phyloP scores from a whole-genome alignment of 2,329 filamentous ascomycete species.

The Fonsecaea monophora region DNA sequence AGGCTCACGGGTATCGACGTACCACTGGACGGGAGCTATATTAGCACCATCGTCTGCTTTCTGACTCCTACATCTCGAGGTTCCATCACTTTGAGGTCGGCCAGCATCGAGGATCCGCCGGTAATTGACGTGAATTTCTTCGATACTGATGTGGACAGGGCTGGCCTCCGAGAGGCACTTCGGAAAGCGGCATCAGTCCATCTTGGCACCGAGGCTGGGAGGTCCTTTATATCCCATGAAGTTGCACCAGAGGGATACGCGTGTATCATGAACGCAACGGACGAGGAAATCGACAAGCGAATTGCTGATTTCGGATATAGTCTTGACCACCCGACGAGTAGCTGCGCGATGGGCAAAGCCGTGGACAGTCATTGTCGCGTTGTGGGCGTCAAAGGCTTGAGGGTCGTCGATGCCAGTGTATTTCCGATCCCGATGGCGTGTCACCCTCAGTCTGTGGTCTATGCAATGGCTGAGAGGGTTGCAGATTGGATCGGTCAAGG shows the following conservation, averaged over 20 bases:
- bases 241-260: slow-evolving; percentile 21
- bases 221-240: slow-evolving; percentile 31
- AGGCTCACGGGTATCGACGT: slow-evolving; percentile 17
- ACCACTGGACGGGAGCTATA: slow-evolving; percentile 23
- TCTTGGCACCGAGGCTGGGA: slow-evolving; percentile 36
- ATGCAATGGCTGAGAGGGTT: slow-evolving; percentile 55
- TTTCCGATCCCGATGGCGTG: slow-evolving; percentile 49
- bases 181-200: slow-evolving; percentile 34
- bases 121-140: slow-evolving; percentile 55
- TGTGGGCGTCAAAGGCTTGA: slow-evolving; percentile 42
- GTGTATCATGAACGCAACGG: slow-evolving; percentile 25
- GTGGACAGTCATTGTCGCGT: slow-evolving; percentile 44
- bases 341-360: slow-evolving; percentile 50
- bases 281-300: slow-evolving; percentile 40
- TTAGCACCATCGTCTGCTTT: slow-evolving; percentile 15
- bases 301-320: slow-evolving; percentile 43
- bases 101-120: slow-evolving; percentile 44
- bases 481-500: slow-evolving; percentile 30
- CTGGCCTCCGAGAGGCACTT: slow-evolving; percentile 20
- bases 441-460: slow-evolving; percentile 52
- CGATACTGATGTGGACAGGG: slow-evolving; percentile 32
- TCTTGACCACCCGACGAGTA: slow-evolving; percentile 46
- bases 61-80: slow-evolving; percentile 54
- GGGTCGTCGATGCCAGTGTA: slow-evolving; percentile 46
- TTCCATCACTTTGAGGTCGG: slow-evolving; percentile 52